Base-by-base conservation (phyloP, 2,329 filamentous ascomycete species). In the Fusarium graminum region DNA sequence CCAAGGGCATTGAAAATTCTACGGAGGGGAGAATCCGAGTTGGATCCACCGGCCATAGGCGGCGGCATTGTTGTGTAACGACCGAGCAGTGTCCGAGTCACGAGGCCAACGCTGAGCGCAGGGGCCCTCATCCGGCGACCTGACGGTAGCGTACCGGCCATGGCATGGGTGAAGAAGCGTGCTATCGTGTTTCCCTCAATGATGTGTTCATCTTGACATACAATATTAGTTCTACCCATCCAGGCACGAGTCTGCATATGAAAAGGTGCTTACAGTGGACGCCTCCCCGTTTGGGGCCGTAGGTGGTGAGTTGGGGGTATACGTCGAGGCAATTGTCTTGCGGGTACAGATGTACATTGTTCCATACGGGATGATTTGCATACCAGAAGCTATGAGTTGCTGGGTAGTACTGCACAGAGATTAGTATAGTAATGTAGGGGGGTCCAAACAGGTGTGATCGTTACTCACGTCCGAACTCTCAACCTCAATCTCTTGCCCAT, bases 191-290 rank as follows among this genome's bases (percentile, higher is more conserved):
- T 59, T 49, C 40, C 34, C 30, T 59, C 50, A 41, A 59, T 44
- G 30, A 43, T 34, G 19, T 59, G 56, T 50, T 59, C 56, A 45
- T 26, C 56, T 47, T 45, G 30, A n/a, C 40, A 36, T 40, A 17
- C 29, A 14, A 43, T 32, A 17, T 59, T 22, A 54, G 38, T 40
- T 41, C 14, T 12, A 25, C 12, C 22, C 17, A 8, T 40, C 17
- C 19, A 40, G 19, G 19, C 14, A 25, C 19, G 38, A 40, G 19
- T 14, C 38, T 6, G 16, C 7, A 17, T 34, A 12, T 28, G 7
- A 14, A n/a, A 47, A 36, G 25, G 43, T 29, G 45, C 56, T 59
- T 50, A 54, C 50, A 59, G 28, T 59, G 56, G 40, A 59, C 45
- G 22, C 53, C 53, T 50, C 44, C 44, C 5, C 39, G 29, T 22